phyloP scores from a whole-genome alignment of 495 filamentous ascomycete species.

The Chaetomium fimeti region DNA sequence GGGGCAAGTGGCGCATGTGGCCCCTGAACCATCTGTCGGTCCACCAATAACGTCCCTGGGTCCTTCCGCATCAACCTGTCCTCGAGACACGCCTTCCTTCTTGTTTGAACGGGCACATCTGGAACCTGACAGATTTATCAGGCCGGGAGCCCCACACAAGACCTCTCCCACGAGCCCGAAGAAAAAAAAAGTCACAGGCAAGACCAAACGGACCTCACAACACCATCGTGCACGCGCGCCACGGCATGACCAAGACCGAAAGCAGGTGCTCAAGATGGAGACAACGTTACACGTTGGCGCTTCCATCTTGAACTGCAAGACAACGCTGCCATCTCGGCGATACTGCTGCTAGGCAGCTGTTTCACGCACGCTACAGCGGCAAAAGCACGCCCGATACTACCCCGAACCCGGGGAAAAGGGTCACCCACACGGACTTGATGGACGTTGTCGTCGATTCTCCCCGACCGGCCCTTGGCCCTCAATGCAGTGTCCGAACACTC shows the following conservation, averaged over 20 bases:
- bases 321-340: background rate
- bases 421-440: background rate
- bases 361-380: background rate
- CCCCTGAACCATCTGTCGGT: conserved; percentile 4
- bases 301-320: background rate
- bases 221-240: background rate
- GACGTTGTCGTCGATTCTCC: background rate
- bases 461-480: conserved; percentile 1
- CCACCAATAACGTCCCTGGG: background rate
- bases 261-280: background rate
- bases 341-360: background rate
- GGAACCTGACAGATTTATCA: background rate
- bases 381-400: conserved; percentile 3
- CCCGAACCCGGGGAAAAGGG: background rate
- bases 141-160: background rate
- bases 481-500: background rate
- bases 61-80: background rate
- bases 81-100: background rate
- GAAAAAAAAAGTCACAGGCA: background rate
- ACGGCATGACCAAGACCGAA: background rate
- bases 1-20: conserved; percentile 6
- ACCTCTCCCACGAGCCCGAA: background rate
- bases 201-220: background rate
- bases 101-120: background rate
- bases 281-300: conserved; percentile 7